Percentiles rank a stretch among this genome's conserved stretches.
phyloP scores from a whole-genome alignment of 2,329 filamentous ascomycete genomes.

The Colletotrichum karsti region DNA sequence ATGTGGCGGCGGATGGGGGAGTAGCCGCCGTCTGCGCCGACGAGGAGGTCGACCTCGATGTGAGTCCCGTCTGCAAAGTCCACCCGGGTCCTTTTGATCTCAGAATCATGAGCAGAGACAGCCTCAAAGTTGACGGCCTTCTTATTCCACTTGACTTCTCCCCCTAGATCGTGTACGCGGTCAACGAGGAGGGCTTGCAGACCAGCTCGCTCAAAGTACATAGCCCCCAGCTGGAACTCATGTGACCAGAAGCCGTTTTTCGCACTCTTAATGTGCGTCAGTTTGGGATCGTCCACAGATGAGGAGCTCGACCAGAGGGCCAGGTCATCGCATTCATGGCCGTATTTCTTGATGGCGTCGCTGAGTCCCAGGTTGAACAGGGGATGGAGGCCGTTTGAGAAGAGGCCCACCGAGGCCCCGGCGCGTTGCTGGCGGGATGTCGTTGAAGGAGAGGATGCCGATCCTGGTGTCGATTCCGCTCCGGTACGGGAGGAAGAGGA shows the following conservation, averaged over 20 bases:
- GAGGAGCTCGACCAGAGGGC: neutral
- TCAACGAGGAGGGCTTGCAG: constrained; percentile 31
- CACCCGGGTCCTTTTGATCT: neutral
- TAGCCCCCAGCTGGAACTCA: constrained; percentile 29
- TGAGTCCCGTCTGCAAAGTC: constrained; percentile 6
- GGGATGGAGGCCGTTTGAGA: constrained; percentile 34
- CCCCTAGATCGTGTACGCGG: constrained; percentile 28
- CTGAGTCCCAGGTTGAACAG: constrained; percentile 31
- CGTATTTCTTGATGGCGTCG: constrained; percentile 14
- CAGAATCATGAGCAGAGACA: neutral
- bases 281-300: neutral
- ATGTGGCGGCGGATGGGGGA: constrained; percentile 32
- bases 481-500: neutral
- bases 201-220: constrained; percentile 32
- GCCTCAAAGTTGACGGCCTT: constrained; percentile 19
- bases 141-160: constrained; percentile 31
- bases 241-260: constrained; percentile 31
- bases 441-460: neutral
- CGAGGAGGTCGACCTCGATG: constrained; percentile 30
- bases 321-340: constrained; percentile 7
- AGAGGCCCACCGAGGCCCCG: constrained; percentile 34
- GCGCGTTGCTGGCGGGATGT: constrained; percentile 16
- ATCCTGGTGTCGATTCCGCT: neutral
- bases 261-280: neutral
- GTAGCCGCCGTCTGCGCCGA: constrained; percentile 35